Evolutionary conservation across 1,284 basidiomycete genomes (phyloP).

Genomic region (Pholiota adiposa): DNA sequence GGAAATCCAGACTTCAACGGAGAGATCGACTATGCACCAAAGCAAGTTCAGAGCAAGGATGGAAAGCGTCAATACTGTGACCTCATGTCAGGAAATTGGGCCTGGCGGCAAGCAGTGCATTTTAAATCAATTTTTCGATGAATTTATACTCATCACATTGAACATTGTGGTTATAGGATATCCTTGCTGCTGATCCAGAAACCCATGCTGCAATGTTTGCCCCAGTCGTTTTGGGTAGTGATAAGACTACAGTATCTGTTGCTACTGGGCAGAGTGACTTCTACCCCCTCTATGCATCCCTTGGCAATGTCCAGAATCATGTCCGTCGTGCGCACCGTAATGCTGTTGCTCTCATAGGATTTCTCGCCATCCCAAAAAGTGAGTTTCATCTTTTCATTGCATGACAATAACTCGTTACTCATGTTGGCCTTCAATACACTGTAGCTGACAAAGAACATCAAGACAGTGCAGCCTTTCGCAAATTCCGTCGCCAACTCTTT

Average conservation of each 20-base stretch:
- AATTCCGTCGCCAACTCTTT: slow-evolving; percentile 31
- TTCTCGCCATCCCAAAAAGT: slow-evolving; percentile 26
- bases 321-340: slow-evolving; percentile 29
- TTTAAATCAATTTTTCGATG: background rate
- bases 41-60: slow-evolving; percentile 10
- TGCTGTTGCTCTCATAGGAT: slow-evolving; percentile 29
- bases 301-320: slow-evolving; percentile 35
- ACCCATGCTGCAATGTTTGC: slow-evolving; percentile 31
- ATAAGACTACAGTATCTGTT: slow-evolving; percentile 42
- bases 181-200: slow-evolving; percentile 7
- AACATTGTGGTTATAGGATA: slow-evolving; percentile 17
- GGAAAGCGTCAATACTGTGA: slow-evolving; percentile 23
- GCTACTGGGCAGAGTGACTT: slow-evolving; percentile 37
- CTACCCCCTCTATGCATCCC: slow-evolving; percentile 36
- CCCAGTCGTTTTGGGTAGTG: slow-evolving; percentile 35
- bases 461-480: slow-evolving; percentile 22
- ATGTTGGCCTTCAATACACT: no score
- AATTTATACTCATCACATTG: background rate
- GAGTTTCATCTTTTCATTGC: background rate
- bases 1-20: slow-evolving; percentile 30
- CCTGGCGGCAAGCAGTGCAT: slow-evolving; percentile 32
- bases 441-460: slow-evolving; percentile 1
- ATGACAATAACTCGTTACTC: background rate
- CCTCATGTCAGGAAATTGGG: slow-evolving; percentile 29
- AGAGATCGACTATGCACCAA: slow-evolving; percentile 29